Evolutionary conservation across 2,329 filamentous ascomycete species (phyloP), one percentile per base, ranked within the genome.

Genomic region (Monosporascus sp.): DNA sequence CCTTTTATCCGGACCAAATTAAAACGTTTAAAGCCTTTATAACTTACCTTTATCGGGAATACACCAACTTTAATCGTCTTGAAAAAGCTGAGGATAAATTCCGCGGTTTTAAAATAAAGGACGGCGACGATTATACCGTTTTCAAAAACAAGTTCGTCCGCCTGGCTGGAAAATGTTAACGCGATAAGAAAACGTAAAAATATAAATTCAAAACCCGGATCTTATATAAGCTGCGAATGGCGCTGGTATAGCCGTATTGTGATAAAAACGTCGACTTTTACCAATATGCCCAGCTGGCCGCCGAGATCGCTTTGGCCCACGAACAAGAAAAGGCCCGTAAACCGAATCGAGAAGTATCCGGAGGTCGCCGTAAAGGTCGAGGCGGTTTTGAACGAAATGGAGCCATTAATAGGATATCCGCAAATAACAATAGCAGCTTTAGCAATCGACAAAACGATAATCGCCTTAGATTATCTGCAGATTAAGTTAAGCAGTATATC

Each of bases 31-130:
- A 48, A 34, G 22, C 3, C 2, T 48, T 48, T 3, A 36, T 49
- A 47, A 48, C 22, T 50, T 50, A 48, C 43, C 38, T 16, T 44
- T 41, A 52, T 51, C 43, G 31, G 50, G 44, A 51, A 8, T 26
- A 19, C 14, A 20, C 2, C 11, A n/a, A 24, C 26, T 4, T 27
- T 5, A 47, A 22, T 9, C 7, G 7, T 26, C 16, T 19, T 36
- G 37, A 40, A 31, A 31, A 16, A 26, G 17, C 19, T 27, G 4
- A 31, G 9, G 27, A 48, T 3, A 37, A 48, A 48, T 16, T 24
- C 5, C 3, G 17, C 19, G 26, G 2, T 19, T 38, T 37, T n/a
- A 2, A 1, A 17, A 31, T 36, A 31, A 17, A 2, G 36, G 19
- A 11, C 7, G 19, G 16, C 7, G 2, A n/a, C 36, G n/a, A 34